Evolutionary conservation across 768 basidiomycete genomes (phyloP).

Genomic region (Clitopilus passeckerianus): DNA sequence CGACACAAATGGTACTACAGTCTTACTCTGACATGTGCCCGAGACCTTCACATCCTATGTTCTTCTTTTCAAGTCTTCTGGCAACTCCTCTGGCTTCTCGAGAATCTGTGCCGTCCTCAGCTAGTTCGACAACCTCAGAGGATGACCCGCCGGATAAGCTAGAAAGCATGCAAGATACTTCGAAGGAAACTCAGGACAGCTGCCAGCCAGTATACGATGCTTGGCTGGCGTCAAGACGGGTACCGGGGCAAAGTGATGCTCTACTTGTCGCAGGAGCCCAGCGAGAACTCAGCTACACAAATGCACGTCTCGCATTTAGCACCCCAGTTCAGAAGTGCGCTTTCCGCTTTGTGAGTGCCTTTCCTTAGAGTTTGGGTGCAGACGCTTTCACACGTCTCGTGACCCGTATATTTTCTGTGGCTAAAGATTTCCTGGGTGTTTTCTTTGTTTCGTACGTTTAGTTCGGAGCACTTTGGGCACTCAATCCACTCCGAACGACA

Average conservation of each 20-base stretch:
- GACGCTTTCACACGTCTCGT: neutral
- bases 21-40: constrained; percentile 33
- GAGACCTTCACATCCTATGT: constrained; percentile 27
- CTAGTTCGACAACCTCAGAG: neutral
- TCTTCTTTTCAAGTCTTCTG: constrained; percentile 23
- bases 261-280: constrained; percentile 64
- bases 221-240: constrained; percentile 54
- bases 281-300: constrained; percentile 53
- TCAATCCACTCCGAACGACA: constrained; percentile 67
- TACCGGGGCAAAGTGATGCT: constrained; percentile 38
- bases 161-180: neutral
- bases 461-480: constrained; percentile 37
- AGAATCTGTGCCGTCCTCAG: constrained; percentile 8
- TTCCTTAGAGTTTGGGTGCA: neutral
- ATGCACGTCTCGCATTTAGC: constrained; percentile 49
- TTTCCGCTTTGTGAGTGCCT: constrained; percentile 43
- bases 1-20: constrained; percentile 22
- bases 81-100: constrained; percentile 10
- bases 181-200: constrained; percentile 2
- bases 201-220: constrained; percentile 40
- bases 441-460: constrained; percentile 13
- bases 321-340: constrained; percentile 49
- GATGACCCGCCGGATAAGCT: neutral
- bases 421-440: neutral
- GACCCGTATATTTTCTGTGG: neutral